Evolutionary conservation across 2,329 filamentous ascomycete species (phyloP), one percentile per base, ranked within the genome.

Genomic region (Epichloe sp.): DNA sequence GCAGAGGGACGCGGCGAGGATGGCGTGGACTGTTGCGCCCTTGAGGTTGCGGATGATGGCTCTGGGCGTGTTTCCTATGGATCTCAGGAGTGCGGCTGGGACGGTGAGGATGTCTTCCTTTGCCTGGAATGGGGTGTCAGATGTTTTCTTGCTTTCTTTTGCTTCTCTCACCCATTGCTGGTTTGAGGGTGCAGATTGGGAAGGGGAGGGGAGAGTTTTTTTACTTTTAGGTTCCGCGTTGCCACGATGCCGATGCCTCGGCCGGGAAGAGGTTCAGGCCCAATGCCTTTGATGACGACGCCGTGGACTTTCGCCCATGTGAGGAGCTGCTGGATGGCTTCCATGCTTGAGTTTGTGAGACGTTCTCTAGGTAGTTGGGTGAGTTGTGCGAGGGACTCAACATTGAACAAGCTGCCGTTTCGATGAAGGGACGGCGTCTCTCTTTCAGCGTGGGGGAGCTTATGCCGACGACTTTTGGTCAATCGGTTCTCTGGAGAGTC

Each of bases 181-280:
- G 1, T n/a, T 23, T 21, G 1, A 1, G 21, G 34, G 36, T 23
- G 12, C 42, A 47, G 21, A 34, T 8, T 37, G 31, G 12, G 42
- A 35, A 2, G 43, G 26, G 47, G 35, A 4, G 21, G 21, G 4
- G 21, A n/a, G 4, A 3, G n/a, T n/a, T n/a, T 3, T 56, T 60
- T 68, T 31, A 86, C 86, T 69, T 84, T 70, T 54, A 93, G 75
- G 14, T 76, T 69, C 31, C 77, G 75, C 12, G 79, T 82, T 5
- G 88, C 84, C 48, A 90, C 75, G 52, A 95, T 81, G 45, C 90
- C 89, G 49, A 93, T 77, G 31, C 89, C 89, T 50, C 85, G 76
- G 2, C 82, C 85, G 5, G 82, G 78, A 15, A 95, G 81, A 40
- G 71, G 72, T 41, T 80, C 75, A 5, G 88, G 82, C 2, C 72